Conservation (phyloP, 257 asterid species). For the Lantana camara region DNA sequence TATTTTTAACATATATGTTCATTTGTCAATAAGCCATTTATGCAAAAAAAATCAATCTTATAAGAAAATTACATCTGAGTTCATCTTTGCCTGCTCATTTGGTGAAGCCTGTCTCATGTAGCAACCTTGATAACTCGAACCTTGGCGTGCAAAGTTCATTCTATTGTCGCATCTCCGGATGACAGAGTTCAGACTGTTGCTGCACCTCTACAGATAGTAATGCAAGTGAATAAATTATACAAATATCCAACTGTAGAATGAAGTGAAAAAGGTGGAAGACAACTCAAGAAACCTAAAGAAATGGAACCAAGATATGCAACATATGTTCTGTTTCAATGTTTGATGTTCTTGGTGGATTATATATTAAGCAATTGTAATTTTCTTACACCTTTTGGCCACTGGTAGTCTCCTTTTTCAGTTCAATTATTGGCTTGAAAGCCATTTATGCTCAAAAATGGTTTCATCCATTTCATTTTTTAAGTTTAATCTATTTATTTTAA, state of each 20-base stretch:
- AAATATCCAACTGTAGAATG: neutral
- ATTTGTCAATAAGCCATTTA: too few species aligned
- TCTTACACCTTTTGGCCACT: neutral
- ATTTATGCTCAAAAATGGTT: too few species aligned
- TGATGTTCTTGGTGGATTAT: neutral
- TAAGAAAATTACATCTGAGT: neutral
- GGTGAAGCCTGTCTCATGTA: constrained; percentile 69
- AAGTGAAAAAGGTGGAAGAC: neutral
- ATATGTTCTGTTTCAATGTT: neutral
- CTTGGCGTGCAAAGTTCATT: constrained; percentile 70
- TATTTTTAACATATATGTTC: too few species aligned
- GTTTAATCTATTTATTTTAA: too few species aligned
- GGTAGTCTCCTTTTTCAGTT: neutral
- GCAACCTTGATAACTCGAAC: constrained; percentile 59
- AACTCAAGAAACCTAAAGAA: too few species aligned
- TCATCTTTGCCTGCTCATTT: neutral
- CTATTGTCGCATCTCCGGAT: constrained; percentile 66
- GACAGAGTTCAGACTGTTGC: constrained; percentile 54
- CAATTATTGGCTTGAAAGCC: too few species aligned
- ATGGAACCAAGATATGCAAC: neutral
- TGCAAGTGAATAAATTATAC: neutral
- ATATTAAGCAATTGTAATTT: neutral
- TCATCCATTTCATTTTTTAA: too few species aligned
- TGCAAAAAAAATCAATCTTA: too few species aligned
- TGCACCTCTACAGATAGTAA: constrained; percentile 41